These are phyloP conservation scores for Vaccinium myrtillus DNA, from an alignment of 148 eudicot species.

Conservation along the genomic window DNA sequence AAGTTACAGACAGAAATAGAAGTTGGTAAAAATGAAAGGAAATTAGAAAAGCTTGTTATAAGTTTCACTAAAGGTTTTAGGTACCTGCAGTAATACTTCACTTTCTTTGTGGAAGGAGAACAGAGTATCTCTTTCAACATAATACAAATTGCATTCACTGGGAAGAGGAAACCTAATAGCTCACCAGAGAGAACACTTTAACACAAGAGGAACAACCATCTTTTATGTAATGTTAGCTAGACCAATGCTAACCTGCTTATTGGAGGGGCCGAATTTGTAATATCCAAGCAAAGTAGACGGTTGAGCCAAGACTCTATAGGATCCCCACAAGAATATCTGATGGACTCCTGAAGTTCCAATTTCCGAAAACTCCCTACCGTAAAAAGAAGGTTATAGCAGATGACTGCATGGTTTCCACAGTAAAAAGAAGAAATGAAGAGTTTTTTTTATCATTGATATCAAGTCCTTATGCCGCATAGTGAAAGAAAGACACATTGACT, in stretches of 20 bases:
- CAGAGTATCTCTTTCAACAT: slow-evolving; percentile 90
- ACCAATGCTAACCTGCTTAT: slow-evolving; percentile 58
- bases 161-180: slow-evolving; percentile 62
- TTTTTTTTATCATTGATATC: background rate
- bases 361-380: slow-evolving; percentile 63
- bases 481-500: background rate
- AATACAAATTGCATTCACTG: slow-evolving; percentile 71
- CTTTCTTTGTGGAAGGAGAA: slow-evolving; percentile 92
- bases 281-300: slow-evolving; percentile 79
- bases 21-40: background rate
- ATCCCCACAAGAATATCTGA: slow-evolving; percentile 87
- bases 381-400: background rate
- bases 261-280: slow-evolving; percentile 57
- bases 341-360: slow-evolving; percentile 71
- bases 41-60: background rate
- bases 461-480: background rate
- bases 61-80: background rate
- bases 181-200: slow-evolving; percentile 9
- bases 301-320: slow-evolving; percentile 88
- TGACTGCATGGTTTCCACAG: slow-evolving; percentile 11
- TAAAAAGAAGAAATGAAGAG: background rate
- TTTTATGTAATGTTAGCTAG: background rate
- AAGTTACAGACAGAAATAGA: background rate
- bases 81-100: slow-evolving; percentile 86
- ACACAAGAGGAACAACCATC: background rate